Evolutionary conservation across 495 filamentous ascomycete species (phyloP).

Genomic region (Neurospora sp.): DNA sequence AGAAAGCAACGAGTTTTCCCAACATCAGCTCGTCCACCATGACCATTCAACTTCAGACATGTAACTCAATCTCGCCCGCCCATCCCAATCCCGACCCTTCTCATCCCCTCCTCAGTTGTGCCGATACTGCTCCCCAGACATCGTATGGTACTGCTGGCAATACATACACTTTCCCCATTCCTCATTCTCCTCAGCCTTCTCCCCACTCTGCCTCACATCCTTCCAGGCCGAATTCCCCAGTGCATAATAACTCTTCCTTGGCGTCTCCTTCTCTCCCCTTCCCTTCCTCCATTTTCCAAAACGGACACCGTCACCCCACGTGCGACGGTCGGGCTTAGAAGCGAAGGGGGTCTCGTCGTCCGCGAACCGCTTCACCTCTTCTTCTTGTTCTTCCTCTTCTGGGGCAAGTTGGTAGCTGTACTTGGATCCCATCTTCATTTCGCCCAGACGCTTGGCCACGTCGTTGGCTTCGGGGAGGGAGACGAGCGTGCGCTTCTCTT

Average conservation of each 20-base stretch:
- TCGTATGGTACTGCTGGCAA: background rate
- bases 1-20: background rate
- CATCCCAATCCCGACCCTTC: background rate
- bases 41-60: background rate
- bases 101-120: background rate
- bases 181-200: background rate
- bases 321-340: background rate
- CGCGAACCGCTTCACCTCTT: background rate
- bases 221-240: background rate
- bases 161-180: background rate
- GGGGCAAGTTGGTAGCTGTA: constrained; percentile 8
- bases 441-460: constrained; percentile 53
- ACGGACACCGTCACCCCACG: background rate
- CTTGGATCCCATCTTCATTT: constrained; percentile 14
- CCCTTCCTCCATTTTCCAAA: background rate
- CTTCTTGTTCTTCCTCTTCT: background rate
- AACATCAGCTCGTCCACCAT: background rate
- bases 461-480: constrained; percentile 63
- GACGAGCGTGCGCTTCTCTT: constrained; percentile 49
- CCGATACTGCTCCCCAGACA: background rate
- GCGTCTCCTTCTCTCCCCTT: background rate
- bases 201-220: background rate
- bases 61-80: background rate
- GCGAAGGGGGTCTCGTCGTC: background rate
- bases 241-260: background rate